Base-by-base conservation (phyloP, 345 rosid genomes). In the Melastoma malabathricum region DNA sequence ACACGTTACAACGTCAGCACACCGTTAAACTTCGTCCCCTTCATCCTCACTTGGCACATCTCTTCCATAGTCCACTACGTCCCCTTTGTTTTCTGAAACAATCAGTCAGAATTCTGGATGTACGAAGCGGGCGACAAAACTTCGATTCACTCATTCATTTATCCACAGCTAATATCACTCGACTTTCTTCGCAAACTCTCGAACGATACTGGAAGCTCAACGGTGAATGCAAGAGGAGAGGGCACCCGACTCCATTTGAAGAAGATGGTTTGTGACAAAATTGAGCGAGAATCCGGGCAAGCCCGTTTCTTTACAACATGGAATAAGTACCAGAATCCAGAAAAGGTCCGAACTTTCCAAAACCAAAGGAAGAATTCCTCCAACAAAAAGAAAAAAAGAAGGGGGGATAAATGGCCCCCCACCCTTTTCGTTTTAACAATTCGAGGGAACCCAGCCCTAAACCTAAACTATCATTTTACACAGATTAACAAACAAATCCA, bases 1-100 rank as follows among this genome's bases (percentile, higher is more conserved):
- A n/a, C n/a, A n/a, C n/a, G n/a, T n/a, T n/a, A n/a, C n/a, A n/a
- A n/a, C n/a, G n/a, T n/a, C n/a, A n/a, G n/a, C n/a, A n/a, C n/a
- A n/a, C n/a, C n/a, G n/a, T n/a, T n/a, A n/a, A n/a, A n/a, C n/a
- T n/a, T n/a, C n/a, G 47, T 82, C 96, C 0, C 97, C 96, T 38
- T 84, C 84, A 13, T 87, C 74, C 57, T 76, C 81, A 3, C 86
- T 48, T 23, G 87, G 46, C 1, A 95, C 95, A 2, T 88, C 75
- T 92, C 99, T 69, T 92, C 89, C 12, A 63, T 68, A 34, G 94
- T 88, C 99, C 99, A 92, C 65, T 66, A 71, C 1, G 95, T 59
- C 18, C 51, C 79, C 62, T 61, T 67, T 71, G 57, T 78, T 46
- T 80, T 94, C 68, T 82, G 84, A 56, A 74, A 84, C 62, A 92